Conservation (phyloP, 2,329 filamentous ascomycete genomes). For the Colletotrichum tamarilloi region DNA sequence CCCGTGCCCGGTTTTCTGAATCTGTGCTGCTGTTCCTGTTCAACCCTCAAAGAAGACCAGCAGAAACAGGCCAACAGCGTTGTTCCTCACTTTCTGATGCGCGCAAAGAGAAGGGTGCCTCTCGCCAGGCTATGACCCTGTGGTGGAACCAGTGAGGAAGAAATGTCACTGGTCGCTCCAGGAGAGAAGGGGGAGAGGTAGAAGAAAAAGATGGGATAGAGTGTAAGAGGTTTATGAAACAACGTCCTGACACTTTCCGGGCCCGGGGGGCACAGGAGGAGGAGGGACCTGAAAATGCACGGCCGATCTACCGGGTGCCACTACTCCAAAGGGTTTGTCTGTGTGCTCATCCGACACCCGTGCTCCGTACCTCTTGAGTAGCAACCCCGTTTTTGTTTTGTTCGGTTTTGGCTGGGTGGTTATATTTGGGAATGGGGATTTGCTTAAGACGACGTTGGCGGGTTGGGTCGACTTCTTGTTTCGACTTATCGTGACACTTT, state of each 20-base stretch:
- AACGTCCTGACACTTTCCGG: conserved; percentile 35
- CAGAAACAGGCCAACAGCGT: background rate
- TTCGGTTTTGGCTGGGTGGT: background rate
- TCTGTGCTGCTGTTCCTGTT: background rate
- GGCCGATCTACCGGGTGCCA: conserved; percentile 9
- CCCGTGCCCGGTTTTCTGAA: background rate
- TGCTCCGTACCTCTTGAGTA: background rate
- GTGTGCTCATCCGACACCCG: background rate
- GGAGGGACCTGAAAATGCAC: conserved; percentile 12
- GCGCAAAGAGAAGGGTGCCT: no score
- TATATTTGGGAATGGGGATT: background rate
- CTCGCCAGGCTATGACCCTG: background rate
- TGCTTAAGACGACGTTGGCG: background rate
- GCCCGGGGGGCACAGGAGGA: conserved; percentile 15
- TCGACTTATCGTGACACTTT: background rate
- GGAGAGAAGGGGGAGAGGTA: background rate
- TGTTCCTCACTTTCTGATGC: background rate
- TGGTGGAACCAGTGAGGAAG: background rate
- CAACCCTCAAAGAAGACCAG: background rate
- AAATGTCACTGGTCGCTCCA: background rate
- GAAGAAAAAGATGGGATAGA: conserved; percentile 22
- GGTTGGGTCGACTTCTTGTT: background rate
- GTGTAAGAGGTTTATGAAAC: conserved; percentile 37
- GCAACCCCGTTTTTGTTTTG: background rate
- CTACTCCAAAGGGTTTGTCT: background rate